Conservation (phyloP, 140 eudicot genomes). For the Ambrosia hybrid region DNA sequence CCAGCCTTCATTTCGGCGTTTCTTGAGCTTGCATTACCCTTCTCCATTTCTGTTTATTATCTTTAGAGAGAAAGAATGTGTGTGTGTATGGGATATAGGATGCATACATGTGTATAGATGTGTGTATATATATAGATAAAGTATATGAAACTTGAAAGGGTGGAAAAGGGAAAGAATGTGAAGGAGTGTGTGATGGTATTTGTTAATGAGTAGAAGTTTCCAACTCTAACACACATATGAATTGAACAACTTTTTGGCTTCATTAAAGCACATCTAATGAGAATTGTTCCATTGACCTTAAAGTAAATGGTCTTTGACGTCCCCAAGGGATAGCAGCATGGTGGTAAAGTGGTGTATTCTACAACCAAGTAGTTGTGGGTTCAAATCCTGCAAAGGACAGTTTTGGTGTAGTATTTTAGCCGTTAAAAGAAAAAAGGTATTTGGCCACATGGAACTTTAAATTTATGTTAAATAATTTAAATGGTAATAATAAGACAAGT, state of each 20-base stretch:
- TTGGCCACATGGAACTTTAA: background rate
- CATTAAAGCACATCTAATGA: too few species aligned
- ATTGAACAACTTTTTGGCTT: slow-evolving; percentile 30
- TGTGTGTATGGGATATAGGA: slow-evolving; percentile 6
- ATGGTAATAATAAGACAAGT: too few species aligned
- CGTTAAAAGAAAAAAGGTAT: too few species aligned
- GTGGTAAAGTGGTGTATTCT: too few species aligned
- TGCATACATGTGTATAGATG: background rate
- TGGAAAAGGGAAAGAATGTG: slow-evolving; percentile 32
- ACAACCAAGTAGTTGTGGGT: too few species aligned
- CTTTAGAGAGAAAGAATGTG: background rate
- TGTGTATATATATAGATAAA: slow-evolving; percentile 13
- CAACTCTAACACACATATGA: background rate
- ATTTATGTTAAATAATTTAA: too few species aligned
- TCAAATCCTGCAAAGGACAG: too few species aligned
- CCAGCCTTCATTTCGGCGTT: slow-evolving; percentile 9
- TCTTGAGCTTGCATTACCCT: slow-evolving; percentile 12
- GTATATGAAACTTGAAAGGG: slow-evolving; percentile 25
- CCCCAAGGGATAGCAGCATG: too few species aligned
- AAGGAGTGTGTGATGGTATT: slow-evolving; percentile 28
- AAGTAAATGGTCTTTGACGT: too few species aligned
- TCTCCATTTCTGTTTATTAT: slow-evolving; percentile 1
- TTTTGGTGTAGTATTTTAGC: too few species aligned
- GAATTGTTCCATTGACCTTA: too few species aligned
- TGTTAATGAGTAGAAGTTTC: slow-evolving; percentile 30